Conservation (phyloP, 352 stramenopile genomes). For the Plasmopara viticola region DNA sequence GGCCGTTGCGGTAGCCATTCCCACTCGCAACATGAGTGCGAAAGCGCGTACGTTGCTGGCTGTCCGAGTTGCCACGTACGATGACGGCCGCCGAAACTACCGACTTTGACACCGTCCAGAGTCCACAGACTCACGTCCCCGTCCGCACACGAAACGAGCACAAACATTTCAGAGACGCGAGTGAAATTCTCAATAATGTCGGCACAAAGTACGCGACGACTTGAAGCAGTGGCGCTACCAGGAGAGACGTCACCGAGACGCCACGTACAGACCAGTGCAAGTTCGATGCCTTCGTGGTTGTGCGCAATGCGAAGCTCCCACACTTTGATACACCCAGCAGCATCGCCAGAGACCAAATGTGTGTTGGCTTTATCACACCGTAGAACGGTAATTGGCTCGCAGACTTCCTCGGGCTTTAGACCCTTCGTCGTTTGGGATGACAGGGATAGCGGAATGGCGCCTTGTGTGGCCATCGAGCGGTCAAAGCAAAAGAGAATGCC, state of each 20-base stretch:
- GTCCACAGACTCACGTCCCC: constrained; percentile 73
- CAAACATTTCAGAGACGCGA: constrained; percentile 47
- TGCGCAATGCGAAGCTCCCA: constrained; percentile 54
- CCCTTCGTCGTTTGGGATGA: constrained; percentile 6
- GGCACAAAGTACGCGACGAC: constrained; percentile 33
- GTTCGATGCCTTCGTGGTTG: constrained; percentile 49
- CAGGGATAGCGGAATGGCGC: constrained; percentile 33
- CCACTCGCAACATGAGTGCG: constrained; percentile 41
- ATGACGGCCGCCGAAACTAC: constrained; percentile 55
- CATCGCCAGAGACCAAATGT: constrained; percentile 54
- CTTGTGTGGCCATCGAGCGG: constrained; percentile 53
- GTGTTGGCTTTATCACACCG: constrained; percentile 53
- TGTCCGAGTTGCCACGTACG: constrained; percentile 55
- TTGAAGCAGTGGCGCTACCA: constrained; percentile 5
- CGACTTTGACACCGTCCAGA: constrained; percentile 56
- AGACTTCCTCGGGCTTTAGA: constrained; percentile 7
- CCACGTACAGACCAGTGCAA: constrained; percentile 58
- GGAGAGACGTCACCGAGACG: constrained; percentile 14
- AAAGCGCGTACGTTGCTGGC: constrained; percentile 38
- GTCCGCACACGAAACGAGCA: constrained; percentile 55
- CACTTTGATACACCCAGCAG: constrained; percentile 46
- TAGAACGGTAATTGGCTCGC: constrained; percentile 49
- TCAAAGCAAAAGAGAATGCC: constrained; percentile 64
- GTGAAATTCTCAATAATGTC: constrained; percentile 62
- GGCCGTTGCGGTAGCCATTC: constrained; percentile 9